phyloP scores from a whole-genome alignment of 2,329 filamentous ascomycete genomes.

The Talaromyces sp. region DNA sequence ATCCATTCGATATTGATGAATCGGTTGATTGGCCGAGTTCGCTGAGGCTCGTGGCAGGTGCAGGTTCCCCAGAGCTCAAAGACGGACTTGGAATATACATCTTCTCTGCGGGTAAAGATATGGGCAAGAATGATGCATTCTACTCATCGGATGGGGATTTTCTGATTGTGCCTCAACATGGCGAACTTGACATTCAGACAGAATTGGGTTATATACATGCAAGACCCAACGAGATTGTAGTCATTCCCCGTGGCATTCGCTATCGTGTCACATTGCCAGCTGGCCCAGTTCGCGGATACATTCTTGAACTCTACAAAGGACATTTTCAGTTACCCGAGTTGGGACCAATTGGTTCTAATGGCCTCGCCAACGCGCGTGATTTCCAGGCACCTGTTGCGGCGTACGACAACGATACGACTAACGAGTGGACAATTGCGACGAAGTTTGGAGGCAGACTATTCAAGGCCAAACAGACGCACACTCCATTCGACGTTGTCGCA shows the following conservation, averaged over 20 bases:
- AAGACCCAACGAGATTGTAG: background rate
- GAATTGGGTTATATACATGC: background rate
- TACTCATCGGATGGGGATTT: background rate
- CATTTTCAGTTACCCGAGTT: background rate
- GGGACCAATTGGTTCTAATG: background rate
- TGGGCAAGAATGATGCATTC: background rate
- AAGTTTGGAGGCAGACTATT: background rate
- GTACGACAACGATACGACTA: background rate
- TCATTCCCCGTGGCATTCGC: background rate
- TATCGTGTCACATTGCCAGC: background rate
- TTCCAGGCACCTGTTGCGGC: background rate
- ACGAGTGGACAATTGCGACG: background rate
- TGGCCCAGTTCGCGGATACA: background rate
- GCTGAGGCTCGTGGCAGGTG: background rate
- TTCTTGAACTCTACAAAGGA: background rate
- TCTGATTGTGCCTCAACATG: background rate
- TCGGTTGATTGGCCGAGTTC: background rate
- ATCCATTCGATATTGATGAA: constrained; percentile 65
- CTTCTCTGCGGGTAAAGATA: background rate
- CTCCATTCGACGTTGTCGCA: background rate
- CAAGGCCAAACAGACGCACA: background rate
- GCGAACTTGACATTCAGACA: background rate
- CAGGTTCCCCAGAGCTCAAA: background rate
- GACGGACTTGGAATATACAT: background rate
- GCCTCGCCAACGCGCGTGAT: background rate